These are phyloP conservation scores for Gastrolobium villosum DNA, from an alignment of 306 rosid genomes.

Conservation along the genomic window DNA sequence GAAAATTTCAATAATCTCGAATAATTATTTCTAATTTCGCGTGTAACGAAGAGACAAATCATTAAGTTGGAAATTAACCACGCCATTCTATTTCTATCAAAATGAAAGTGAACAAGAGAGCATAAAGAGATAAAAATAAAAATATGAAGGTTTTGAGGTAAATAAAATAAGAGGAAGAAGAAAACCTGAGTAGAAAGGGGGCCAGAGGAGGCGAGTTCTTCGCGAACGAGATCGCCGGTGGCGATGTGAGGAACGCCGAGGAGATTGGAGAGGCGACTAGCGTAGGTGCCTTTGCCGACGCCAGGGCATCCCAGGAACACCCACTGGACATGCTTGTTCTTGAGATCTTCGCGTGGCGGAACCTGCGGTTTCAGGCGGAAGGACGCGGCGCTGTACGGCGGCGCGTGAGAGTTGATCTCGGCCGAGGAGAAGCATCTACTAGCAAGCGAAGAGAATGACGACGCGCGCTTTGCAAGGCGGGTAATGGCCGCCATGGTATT, in stretches of 20 bases:
- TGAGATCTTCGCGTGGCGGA: constrained; percentile 54
- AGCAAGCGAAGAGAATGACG: constrained; percentile 46
- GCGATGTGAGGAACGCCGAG: constrained; percentile 89
- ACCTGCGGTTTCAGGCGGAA: constrained; percentile 46
- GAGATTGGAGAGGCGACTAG: constrained; percentile 85
- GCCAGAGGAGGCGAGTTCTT: constrained; percentile 84
- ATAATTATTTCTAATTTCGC: background rate
- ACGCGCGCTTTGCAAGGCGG: constrained; percentile 66
- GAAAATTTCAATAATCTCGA: background rate
- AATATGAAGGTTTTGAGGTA: background rate
- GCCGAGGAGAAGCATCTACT: constrained; percentile 58
- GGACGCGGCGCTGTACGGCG: constrained; percentile 40
- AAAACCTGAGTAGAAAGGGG: constrained; percentile 77
- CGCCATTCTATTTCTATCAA: background rate
- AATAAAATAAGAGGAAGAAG: background rate
- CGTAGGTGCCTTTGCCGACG: constrained; percentile 95
- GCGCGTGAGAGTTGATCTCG: constrained; percentile 49
- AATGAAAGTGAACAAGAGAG: constrained; percentile 1
- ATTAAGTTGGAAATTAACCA: background rate
- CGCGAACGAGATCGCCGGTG: constrained; percentile 96
- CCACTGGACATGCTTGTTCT: constrained; percentile 80
- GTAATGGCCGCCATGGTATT: constrained; percentile 78
- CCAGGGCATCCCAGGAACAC: constrained; percentile 92
- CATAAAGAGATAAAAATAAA: background rate
- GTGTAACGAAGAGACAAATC: background rate